phyloP scores from a whole-genome alignment of 768 basidiomycete genomes.

The Phaffia tasmanica region DNA sequence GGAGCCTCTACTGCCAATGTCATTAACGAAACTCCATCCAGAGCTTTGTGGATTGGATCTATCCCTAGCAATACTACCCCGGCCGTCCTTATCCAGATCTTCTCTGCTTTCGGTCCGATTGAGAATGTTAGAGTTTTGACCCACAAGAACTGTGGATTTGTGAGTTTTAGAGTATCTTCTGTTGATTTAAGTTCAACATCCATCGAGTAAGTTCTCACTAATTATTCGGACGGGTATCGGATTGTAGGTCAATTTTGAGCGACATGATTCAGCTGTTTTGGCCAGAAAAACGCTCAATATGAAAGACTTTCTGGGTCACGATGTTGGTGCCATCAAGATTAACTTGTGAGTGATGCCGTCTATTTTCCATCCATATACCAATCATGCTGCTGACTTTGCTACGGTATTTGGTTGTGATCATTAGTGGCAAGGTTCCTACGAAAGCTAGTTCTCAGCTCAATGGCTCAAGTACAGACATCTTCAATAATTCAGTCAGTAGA shows the following conservation, averaged over 20 bases:
- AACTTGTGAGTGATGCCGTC: slow-evolving; percentile 48
- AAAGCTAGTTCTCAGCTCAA: slow-evolving; percentile 42
- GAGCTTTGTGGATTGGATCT: too few species aligned
- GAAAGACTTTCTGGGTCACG: slow-evolving; percentile 86
- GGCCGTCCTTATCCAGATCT: slow-evolving; percentile 44
- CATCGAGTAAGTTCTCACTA: neutral
- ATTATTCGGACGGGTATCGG: neutral
- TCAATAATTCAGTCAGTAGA: neutral
- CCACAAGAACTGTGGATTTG: slow-evolving; percentile 90
- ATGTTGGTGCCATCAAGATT: slow-evolving; percentile 92
- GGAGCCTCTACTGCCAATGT: neutral
- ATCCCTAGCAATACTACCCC: too few species aligned
- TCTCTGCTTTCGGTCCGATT: slow-evolving; percentile 93
- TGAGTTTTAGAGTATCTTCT: neutral
- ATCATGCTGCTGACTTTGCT: neutral
- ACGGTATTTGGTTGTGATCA: neutral
- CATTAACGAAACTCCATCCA: too few species aligned
- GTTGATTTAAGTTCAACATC: neutral
- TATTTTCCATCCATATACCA: neutral
- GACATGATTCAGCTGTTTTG: slow-evolving; percentile 88
- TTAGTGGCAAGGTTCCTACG: slow-evolving; percentile 73
- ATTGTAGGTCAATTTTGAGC: slow-evolving; percentile 81
- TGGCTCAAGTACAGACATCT: slow-evolving; percentile 44
- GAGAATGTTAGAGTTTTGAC: slow-evolving; percentile 92
- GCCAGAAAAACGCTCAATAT: slow-evolving; percentile 93